These are phyloP conservation scores for Phyllosticta citriasiana DNA, from an alignment of 2,329 filamentous ascomycete genomes.

Conservation along the genomic window DNA sequence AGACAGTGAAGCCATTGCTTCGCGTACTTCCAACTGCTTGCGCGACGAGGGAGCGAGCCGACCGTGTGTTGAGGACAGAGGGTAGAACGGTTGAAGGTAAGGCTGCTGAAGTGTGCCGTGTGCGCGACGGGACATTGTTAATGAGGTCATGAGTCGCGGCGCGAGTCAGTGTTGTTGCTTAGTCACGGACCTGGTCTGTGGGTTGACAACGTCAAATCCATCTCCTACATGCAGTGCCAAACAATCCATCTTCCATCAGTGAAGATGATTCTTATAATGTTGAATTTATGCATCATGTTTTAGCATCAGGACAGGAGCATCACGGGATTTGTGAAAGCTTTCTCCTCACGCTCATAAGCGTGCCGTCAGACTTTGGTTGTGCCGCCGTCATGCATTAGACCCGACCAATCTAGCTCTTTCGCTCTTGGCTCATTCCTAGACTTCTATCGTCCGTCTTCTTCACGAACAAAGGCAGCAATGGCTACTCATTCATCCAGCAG, in stretches of 20 bases:
- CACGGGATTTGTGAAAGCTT: not conserved
- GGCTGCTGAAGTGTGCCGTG: not conserved
- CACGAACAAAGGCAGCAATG: not conserved
- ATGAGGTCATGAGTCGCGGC: not conserved
- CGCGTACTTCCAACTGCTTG: not conserved
- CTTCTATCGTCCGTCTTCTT: not conserved
- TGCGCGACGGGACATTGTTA: not conserved
- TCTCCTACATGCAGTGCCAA: not conserved
- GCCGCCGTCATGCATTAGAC: not conserved
- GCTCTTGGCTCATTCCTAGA: not conserved
- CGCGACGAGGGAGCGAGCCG: not conserved
- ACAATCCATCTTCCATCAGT: not conserved
- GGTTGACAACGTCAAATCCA: not conserved
- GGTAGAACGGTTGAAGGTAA: not conserved
- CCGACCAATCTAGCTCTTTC: not conserved
- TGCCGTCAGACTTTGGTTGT: not conserved
- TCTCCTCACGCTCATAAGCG: not conserved
- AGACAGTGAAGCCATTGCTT: slow-evolving; percentile 18
- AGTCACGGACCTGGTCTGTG: not conserved
- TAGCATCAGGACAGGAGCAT: not conserved
- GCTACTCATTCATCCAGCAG: not conserved
- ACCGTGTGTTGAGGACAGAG: not conserved
- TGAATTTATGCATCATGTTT: not conserved
- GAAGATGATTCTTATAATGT: not conserved
- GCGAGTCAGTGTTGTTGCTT: not conserved